Evolutionary conservation across 1,284 basidiomycete species (phyloP).

Genomic region (Irpex sp.): DNA sequence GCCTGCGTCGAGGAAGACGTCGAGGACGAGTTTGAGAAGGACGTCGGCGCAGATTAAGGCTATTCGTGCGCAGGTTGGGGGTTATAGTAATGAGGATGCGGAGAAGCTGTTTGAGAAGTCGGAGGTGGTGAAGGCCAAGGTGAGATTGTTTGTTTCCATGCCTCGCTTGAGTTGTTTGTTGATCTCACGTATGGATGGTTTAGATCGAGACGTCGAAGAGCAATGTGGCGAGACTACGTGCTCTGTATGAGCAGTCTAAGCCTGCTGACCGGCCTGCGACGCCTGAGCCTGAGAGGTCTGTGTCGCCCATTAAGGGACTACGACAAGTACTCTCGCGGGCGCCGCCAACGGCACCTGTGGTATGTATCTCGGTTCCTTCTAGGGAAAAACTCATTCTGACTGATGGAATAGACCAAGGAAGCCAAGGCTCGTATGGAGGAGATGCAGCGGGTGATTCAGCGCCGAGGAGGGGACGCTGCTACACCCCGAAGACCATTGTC

Average conservation of each 20-base stretch:
- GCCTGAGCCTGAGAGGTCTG: constrained; percentile 23
- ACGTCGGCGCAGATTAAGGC: constrained; percentile 49
- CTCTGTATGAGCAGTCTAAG: constrained; percentile 23
- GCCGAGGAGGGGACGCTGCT: constrained; percentile 49
- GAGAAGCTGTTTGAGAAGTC: constrained; percentile 46
- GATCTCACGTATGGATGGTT: too few species aligned
- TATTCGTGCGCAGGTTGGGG: constrained; percentile 7
- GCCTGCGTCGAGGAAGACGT: constrained; percentile 38
- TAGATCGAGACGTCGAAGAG: constrained; percentile 66
- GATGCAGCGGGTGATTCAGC: constrained; percentile 68
- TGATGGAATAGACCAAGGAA: constrained; percentile 51
- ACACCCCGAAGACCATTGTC: constrained; percentile 41
- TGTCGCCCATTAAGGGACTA: constrained; percentile 53
- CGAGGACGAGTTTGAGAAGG: constrained; percentile 37
- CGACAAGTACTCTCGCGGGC: constrained; percentile 38
- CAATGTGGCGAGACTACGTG: constrained; percentile 64
- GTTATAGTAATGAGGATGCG: constrained; percentile 28
- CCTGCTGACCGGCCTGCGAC: constrained; percentile 12
- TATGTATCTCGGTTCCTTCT: constrained; percentile 23
- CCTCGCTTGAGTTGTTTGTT: too few species aligned
- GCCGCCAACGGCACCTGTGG: constrained; percentile 32
- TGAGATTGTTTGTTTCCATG: constrained; percentile 33
- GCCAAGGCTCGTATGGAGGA: constrained; percentile 74
- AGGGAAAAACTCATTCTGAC: too few species aligned
- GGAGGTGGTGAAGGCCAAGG: constrained; percentile 64